Conservation (phyloP, 1,139 yeast genomes). For the Suhomyces taliae region DNA sequence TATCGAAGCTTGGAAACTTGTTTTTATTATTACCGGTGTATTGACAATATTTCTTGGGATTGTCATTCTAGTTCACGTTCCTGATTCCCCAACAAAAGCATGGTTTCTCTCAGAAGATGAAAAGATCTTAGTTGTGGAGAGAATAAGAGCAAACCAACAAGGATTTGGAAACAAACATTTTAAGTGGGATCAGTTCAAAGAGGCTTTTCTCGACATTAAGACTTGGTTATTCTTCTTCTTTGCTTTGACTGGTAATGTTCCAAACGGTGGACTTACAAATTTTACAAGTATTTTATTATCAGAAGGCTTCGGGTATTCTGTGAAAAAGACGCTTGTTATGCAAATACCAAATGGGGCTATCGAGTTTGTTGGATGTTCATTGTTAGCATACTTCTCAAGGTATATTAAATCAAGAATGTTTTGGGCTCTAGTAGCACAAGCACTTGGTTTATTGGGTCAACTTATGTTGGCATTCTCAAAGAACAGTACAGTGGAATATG, state of each 20-base stretch:
- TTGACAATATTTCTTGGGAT: constrained; percentile 29
- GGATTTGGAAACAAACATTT: constrained; percentile 12
- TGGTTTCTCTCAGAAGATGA: constrained; percentile 49
- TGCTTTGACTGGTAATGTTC: constrained; percentile 10
- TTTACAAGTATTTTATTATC: constrained; percentile 16
- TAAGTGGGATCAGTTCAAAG: constrained; percentile 16
- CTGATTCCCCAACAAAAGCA: constrained; percentile 31
- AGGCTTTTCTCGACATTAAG: constrained; percentile 17
- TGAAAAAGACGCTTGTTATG: constrained; percentile 35
- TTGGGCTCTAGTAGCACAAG: constrained; percentile 41
- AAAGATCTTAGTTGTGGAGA: constrained; percentile 33
- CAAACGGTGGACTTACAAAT: constrained; percentile 21
- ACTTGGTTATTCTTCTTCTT: constrained; percentile 15
- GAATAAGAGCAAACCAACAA: constrained; percentile 30
- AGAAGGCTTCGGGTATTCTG: constrained; percentile 23
- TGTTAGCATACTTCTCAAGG: constrained; percentile 14
- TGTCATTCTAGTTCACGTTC: constrained; percentile 25
- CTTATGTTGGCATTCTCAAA: constrained; percentile 51
- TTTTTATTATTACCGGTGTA: constrained; percentile 31
- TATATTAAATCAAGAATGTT: constrained; percentile 28
- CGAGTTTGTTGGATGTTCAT: constrained; percentile 42
- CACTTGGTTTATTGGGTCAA: constrained; percentile 35
- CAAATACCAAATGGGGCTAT: constrained; percentile 41
- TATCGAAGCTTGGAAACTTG: constrained; percentile 32
- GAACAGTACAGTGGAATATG: constrained; percentile 6